Evolutionary conservation across 1,284 basidiomycete genomes (phyloP).

Genomic region (Trametes pubescens): DNA sequence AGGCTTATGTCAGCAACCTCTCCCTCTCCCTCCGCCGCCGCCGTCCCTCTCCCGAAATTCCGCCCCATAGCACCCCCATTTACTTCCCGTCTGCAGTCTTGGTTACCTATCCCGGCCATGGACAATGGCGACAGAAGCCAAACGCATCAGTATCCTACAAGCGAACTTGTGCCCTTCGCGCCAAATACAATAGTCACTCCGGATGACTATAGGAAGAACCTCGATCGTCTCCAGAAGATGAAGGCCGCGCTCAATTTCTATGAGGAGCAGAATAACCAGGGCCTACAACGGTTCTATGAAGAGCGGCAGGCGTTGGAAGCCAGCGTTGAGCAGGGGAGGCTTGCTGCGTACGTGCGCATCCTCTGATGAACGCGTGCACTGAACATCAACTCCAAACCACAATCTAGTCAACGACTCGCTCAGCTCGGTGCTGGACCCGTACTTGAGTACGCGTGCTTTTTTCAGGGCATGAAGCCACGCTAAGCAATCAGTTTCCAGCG

Average conservation of each 20-base stretch:
- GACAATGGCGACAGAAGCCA: conserved; percentile 29
- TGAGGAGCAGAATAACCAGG: conserved; percentile 47
- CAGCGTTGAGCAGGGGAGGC: conserved; percentile 48
- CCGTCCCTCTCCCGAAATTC: conserved; percentile 13
- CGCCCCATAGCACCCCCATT: neutral
- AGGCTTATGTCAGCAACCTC: conserved; percentile 20
- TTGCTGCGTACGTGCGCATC: conserved; percentile 47
- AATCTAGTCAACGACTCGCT: conserved; percentile 21
- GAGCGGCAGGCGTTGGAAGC: conserved; percentile 38
- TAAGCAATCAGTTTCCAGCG: neutral
- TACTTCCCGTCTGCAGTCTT: neutral
- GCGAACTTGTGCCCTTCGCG: conserved; percentile 21
- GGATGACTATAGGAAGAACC: conserved; percentile 40
- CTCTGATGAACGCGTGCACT: neutral
- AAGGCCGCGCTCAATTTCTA: conserved; percentile 41
- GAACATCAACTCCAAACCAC: neutral
- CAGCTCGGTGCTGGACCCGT: conserved; percentile 5
- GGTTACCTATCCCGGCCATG: conserved; percentile 21
- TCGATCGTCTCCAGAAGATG: conserved; percentile 44
- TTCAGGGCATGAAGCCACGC: neutral
- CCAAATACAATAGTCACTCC: conserved; percentile 28
- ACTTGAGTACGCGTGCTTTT: neutral
- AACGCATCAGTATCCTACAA: neutral
- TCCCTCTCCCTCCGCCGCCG: neutral
- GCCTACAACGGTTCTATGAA: conserved; percentile 43